Conservation (phyloP, 2,329 filamentous ascomycete species). For the Graphilbum sp. region DNA sequence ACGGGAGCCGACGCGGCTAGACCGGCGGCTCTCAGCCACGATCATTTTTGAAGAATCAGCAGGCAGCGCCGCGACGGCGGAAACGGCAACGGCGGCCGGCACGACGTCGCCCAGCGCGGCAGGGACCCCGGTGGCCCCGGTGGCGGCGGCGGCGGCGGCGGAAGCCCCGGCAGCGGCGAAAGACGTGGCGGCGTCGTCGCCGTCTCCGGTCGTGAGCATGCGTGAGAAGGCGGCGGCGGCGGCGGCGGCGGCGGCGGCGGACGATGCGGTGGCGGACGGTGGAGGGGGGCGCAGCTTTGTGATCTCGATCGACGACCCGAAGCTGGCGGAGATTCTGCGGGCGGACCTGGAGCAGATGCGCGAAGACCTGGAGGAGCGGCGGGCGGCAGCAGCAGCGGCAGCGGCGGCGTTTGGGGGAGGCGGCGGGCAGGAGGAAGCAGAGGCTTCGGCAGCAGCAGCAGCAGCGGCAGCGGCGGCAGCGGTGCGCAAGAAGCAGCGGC, state of each 20-base stretch:
- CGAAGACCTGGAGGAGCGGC: slow-evolving; percentile 8
- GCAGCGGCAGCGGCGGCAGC: neutral
- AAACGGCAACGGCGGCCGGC: neutral
- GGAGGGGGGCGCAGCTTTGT: slow-evolving; percentile 8
- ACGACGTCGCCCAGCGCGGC: too few species aligned
- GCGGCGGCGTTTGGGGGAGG: neutral
- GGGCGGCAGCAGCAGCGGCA: neutral
- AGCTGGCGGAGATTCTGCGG: slow-evolving; percentile 23
- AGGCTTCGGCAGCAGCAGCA: neutral
- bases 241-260: neutral
- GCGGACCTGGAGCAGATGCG: slow-evolving; percentile 15
- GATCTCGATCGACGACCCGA: slow-evolving; percentile 17
- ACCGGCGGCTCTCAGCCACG: slow-evolving; percentile 6
- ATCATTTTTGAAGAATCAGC: slow-evolving; percentile 8
- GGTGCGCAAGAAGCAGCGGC: slow-evolving; percentile 6
- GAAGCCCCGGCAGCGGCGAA: neutral
- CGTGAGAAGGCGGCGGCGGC: neutral
- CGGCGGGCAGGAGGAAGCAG: neutral
- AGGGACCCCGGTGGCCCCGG: neutral
- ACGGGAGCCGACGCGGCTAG: too few species aligned
- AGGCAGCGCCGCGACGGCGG: neutral
- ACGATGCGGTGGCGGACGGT: neutral
- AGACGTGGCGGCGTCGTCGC: neutral
- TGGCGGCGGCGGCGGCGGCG: neutral
- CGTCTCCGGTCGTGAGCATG: neutral